Base-by-base conservation (phyloP, 2,329 filamentous ascomycete genomes). In the Aspergillus glaucus region DNA sequence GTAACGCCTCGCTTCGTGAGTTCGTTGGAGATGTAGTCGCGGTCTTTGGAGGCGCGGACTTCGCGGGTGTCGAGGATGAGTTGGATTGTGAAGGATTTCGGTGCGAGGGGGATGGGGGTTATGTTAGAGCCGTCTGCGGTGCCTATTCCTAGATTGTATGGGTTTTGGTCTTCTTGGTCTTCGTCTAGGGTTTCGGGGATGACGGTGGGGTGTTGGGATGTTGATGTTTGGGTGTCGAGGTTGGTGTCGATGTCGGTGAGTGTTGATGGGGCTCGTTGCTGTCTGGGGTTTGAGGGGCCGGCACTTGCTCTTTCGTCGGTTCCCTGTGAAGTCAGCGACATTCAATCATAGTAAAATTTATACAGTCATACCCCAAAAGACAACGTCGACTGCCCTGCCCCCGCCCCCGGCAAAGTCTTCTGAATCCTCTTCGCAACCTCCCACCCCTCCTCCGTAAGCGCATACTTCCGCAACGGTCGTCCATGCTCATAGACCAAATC, bases 391-490 rank as follows among this genome's bases (percentile, higher is more conserved):
- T 57, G 56, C 12, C 53, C 56, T 37, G 57, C 54, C 10, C 53
- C 45, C 4, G 53, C 49, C 4, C 60, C 56, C 7, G 62, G 54
- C 0, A 67, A 62, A 2, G 77, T 79, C 49, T 77, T 74, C 44
- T 79, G 79, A 34, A 90, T 84, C 19, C 80, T 77, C 44, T 75
- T 79, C 1, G 83, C 86, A 46, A 87, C 81, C 44, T 88, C 85
- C 84, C 86, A 87, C 3, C 88, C 88, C 51, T 88, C 85, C 28
- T 91, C 86, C 0, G 87, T 88, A 32, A 93, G 70, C 2, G 76
- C 75, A 61, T 90, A 93, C 55, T 78, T 81, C 51, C 82, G 79
- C 15, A 82, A 66, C 0, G 86, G 87, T 14, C 85, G 76, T 0
- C 86, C 85, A 46, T 81, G 81, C 56, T 87, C 84, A 49, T 82